phyloP scores from a whole-genome alignment of 225 moss, liverwort and hornwort genomes.

The Rhytidiadelphus loreus region DNA sequence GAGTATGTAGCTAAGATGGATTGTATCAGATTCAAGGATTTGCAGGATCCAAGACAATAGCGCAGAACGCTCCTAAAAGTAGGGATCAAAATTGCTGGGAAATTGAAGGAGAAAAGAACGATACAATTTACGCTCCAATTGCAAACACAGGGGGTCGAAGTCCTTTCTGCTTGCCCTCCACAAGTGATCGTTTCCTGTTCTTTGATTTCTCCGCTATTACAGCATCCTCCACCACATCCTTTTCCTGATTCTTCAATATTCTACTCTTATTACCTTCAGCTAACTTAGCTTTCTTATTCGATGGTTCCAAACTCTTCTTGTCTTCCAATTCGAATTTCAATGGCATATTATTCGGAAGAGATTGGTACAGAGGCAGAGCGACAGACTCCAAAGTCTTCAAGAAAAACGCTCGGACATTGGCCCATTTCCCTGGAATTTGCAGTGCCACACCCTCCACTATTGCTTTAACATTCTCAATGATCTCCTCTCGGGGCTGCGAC shows the following conservation, averaged over 20 bases:
- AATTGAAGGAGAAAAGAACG: neutral
- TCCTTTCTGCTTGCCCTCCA: slow-evolving; percentile 10
- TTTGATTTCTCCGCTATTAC: neutral
- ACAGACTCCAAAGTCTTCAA: slow-evolving; percentile 77
- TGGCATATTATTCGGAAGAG: slow-evolving; percentile 28
- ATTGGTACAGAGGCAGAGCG: slow-evolving; percentile 59
- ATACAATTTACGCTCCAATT: neutral
- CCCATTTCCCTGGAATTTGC: slow-evolving; percentile 61
- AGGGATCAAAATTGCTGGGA: neutral
- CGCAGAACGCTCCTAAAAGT: neutral
- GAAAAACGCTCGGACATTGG: slow-evolving; percentile 50
- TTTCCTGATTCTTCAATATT: neutral
- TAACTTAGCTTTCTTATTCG: slow-evolving; percentile 3
- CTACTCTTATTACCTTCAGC: neutral
- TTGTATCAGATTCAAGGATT: neutral
- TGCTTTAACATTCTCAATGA: slow-evolving; percentile 33
- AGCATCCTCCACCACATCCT: neutral
- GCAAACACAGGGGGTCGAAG: neutral
- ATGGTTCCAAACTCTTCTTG: neutral
- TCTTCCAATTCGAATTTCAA: slow-evolving; percentile 27
- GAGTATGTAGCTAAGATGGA: neutral
- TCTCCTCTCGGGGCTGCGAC: slow-evolving; percentile 59
- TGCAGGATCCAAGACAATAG: neutral
- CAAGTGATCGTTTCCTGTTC: slow-evolving; percentile 5
- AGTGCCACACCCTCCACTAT: slow-evolving; percentile 47